Base-by-base conservation (phyloP, 1,284 basidiomycete genomes). In the Tilletia horrida region DNA sequence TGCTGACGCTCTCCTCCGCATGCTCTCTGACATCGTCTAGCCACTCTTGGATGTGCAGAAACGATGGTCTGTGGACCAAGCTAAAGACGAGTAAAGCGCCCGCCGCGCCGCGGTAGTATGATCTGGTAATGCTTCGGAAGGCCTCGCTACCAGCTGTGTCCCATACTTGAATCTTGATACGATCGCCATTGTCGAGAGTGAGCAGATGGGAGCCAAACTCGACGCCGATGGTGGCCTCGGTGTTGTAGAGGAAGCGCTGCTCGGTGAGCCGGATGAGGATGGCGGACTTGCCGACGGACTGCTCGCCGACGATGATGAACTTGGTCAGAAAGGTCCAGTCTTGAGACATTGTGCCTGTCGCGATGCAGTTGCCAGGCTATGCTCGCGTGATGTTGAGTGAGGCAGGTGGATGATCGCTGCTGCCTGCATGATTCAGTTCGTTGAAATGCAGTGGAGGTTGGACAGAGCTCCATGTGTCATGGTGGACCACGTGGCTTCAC, bases 311-410 rank as follows among this genome's bases (percentile, higher is more conserved):
- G 47, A 81, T 76, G 68, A 81, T 78, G 66, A 79, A 80, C 57
- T 81, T 81, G n/a, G 75, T 66, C 16, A 81, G 75, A 65, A 76
- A 80, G 67, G 79, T 75, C 79, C 79, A 81, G 55, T 59, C 55
- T 40, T 40, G 35, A 40, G 55, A 59, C 55, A 59, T 59, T 6
- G n/a, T 55, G 50, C n/a, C n/a, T 23, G 50, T 6, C 27, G 55
- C 25, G 18, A 16, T 52, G 50, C 27, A 27, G 18, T 1, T n/a
- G 18, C 47, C 23, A 48, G 18, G 47, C 47, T 48, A 25, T 48
- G 47, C 18, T 8, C 23, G 23, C 18, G 43, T 25, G 18, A 48
- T 48, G 47, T 48, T n/a, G 47, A n/a, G 47, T 8, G 47, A n/a
- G 47, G 47, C 47, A 48, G 47, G 9, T 45, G 43, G 43, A n/a